Evolutionary conservation across 768 basidiomycete genomes (phyloP), one percentile per base, ranked within the genome.

Genomic region (Nidula microcarpa): DNA sequence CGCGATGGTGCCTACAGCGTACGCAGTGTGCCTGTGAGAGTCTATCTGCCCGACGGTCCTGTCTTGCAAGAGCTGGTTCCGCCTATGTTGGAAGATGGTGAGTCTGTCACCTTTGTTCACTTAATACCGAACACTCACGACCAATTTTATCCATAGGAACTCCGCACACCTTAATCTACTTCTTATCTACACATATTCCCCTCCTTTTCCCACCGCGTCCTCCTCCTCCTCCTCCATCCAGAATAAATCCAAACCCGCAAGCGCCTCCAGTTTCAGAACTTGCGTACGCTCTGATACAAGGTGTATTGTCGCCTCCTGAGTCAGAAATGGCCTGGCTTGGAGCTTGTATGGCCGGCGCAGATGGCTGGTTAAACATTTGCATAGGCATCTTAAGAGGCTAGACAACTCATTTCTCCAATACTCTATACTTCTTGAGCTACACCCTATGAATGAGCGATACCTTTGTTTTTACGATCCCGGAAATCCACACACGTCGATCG

Each of bases 301-400:
- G 97, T 10, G 85, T 98, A 16, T 68, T 79, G 2, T 70, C 87
- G 1, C 97, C 96, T 1, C 75, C 82, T 6, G 94, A 97, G 33
- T 79, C 93, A 5, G 96, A 98, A 63, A 77, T 98, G 69, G 93
- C 88, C 4, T 97, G 96, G 95, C 68, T 98, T n/a, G 89, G 92
- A 8, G 87, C 91, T 16, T 94, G 93, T 61, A 74, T 98, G 69
- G 84, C 87, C 10, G 94, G 94, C 6, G 92, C 94, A 10, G 97
- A 98, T 63, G 97, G 97, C 5, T 98, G 94, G 94, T 78, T 96
- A 32, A 89, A 91, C 65, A 77, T 98, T 50, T 95, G 93, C 63
- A 74, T 97, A 32, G 90, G 89, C 13, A 68, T 89, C 53, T 61
- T 55, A 55, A 62, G 63, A 60, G 55, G 56, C 55, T 65, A 65